A percentile compares a stretch with the other conserved stretches of the same genome.
These are phyloP conservation scores for Lachnellula suecica DNA, from an alignment of 2,329 filamentous ascomycete species.

Conservation along the genomic window DNA sequence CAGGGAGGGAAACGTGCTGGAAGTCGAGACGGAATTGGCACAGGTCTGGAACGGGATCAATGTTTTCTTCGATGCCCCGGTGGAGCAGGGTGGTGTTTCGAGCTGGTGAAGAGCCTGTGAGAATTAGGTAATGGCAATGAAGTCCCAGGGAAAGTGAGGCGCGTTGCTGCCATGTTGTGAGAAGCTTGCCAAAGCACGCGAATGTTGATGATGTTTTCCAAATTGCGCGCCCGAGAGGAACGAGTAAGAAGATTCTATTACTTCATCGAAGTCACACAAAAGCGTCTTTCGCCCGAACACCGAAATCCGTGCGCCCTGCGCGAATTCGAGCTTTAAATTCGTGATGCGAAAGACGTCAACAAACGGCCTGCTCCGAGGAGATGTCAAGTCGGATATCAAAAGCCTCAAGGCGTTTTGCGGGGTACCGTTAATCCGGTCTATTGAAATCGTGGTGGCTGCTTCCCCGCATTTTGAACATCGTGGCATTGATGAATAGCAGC, in stretches of 20 bases:
- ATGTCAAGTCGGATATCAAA: conserved; percentile 20
- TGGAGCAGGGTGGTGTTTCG: not conserved
- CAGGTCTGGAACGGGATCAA: not conserved
- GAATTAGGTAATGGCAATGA: conserved; percentile 13
- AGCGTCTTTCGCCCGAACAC: not conserved
- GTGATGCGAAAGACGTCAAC: not conserved
- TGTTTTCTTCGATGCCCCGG: not conserved
- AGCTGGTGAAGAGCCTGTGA: not conserved
- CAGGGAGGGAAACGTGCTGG: not conserved
- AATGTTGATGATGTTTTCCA: not conserved
- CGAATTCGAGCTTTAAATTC: not conserved
- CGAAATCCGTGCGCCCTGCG: not conserved
- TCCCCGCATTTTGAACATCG: not conserved
- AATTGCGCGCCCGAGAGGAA: no score
- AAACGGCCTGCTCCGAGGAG: conserved; percentile 25
- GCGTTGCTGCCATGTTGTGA: not conserved
- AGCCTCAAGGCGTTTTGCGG: conserved; percentile 19
- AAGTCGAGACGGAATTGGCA: not conserved
- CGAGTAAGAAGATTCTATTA: conserved; percentile 11
- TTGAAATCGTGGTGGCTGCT: not conserved
- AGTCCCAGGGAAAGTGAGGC: not conserved
- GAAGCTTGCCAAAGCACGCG: conserved; percentile 5
- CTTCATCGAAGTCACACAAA: conserved; percentile 12
- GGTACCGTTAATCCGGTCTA: conserved; percentile 8
- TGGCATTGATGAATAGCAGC: not conserved